These are phyloP conservation scores for Turnera subulata DNA, from an alignment of 345 rosid genomes.

Conservation along the genomic window DNA sequence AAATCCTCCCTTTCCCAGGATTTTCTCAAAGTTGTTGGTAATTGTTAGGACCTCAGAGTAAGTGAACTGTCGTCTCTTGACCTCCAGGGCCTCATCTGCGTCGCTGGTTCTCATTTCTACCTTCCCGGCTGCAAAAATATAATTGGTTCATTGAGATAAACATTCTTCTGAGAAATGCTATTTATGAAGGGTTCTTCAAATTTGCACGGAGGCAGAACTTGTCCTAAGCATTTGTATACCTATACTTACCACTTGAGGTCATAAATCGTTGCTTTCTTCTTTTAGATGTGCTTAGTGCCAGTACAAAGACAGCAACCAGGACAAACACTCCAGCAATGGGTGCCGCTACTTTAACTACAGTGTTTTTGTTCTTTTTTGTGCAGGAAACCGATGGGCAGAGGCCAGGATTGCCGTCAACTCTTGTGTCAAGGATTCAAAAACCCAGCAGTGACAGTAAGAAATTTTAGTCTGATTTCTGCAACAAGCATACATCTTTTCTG, in stretches of 20 bases:
- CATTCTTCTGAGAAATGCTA: too few relatives aligned
- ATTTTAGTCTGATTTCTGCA: too few relatives aligned
- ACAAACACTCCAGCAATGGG: slow-evolving; percentile 18
- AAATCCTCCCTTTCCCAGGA: slow-evolving; percentile 52
- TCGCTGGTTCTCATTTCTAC: neutral
- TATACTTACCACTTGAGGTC: neutral
- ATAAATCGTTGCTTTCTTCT: slow-evolving; percentile 16
- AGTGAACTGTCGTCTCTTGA: slow-evolving; percentile 23
- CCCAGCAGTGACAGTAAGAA: too few relatives aligned
- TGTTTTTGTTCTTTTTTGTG: slow-evolving; percentile 1
- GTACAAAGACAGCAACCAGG: slow-evolving; percentile 15
- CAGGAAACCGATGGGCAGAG: too few relatives aligned
- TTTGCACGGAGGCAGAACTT: too few relatives aligned
- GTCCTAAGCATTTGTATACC: too few relatives aligned
- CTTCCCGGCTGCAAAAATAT: neutral
- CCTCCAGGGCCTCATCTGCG: too few relatives aligned
- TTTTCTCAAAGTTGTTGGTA: slow-evolving; percentile 35
- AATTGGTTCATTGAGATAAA: neutral
- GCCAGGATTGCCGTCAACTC: too few relatives aligned
- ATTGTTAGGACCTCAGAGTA: slow-evolving; percentile 32
- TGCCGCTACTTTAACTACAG: slow-evolving; percentile 23
- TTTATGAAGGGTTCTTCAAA: too few relatives aligned
- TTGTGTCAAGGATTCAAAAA: too few relatives aligned
- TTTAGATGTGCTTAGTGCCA: slow-evolving; percentile 13
- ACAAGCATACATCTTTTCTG: too few relatives aligned